Evolutionary conservation across 768 basidiomycete genomes (phyloP), one percentile per base, ranked within the genome.

Genomic region (Mycena haematopus): DNA sequence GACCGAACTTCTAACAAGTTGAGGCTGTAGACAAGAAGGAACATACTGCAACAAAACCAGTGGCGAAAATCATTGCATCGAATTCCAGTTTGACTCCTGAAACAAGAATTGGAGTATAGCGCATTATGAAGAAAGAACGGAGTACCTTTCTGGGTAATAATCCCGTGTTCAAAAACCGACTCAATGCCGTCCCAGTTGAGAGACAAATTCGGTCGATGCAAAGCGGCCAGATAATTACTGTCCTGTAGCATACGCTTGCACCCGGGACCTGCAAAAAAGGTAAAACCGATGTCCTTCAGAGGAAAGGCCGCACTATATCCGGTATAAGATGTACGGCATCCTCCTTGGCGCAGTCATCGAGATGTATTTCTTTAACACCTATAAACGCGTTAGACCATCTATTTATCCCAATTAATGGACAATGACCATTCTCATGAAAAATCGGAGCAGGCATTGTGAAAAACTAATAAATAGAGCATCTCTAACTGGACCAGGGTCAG

Each of bases 191-290:
- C 76, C 72, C 76, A 82, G n/a, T 76, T 73, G n/a, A 86, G 69
- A 2, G 73, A 65, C 10, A 86, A 73, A 69, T 88, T 86, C 5
- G 78, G 73, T 6, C 74, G 76, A 60, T 82, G 76, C 27, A 86
- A 72, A 11, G 78, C 68, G n/a, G 73, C 60, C 38, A 87, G 76
- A 66, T 80, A 87, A 19, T 76, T 75, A 0, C 79, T 75, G 66
- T 87, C 82, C 58, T 81, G 74, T 7, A 87, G 74, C 13, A 85
- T 68, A 19, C 86, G 82, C 69, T 83, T 86, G 68, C 85, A 87
- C 1, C 86, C 85, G 38, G 79, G 69, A 29, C 75, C 83, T 85
- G 7, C 36, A 55, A 8, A 38, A n/a, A 15, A 7, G 52, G 27
- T 29, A 42, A 21, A 13, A n/a, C 13, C 17, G 27, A 9, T 2